These are phyloP conservation scores for Hirschioporus abietinus DNA, from an alignment of 768 basidiomycete species.

Conservation along the genomic window DNA sequence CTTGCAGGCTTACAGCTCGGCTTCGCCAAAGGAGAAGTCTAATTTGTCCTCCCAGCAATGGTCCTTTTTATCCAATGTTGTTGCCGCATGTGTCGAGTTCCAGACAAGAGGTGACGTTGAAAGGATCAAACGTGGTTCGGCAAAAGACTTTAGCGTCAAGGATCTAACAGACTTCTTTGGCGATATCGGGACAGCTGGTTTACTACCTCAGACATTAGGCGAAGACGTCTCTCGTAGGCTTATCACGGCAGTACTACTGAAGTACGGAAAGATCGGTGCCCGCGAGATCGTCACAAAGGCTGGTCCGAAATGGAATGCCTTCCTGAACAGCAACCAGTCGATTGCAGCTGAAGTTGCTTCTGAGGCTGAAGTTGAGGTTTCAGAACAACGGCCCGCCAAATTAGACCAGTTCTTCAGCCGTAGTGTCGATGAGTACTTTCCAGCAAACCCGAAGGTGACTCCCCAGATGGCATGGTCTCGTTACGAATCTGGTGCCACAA, in stretches of 20 bases:
- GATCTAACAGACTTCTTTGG: background rate
- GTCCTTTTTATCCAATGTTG: background rate
- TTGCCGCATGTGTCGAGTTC: background rate
- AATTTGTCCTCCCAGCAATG: background rate
- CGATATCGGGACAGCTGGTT: background rate
- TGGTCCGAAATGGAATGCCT: background rate
- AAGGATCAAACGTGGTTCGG: background rate
- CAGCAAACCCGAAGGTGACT: constrained; percentile 23
- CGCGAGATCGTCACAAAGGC: background rate
- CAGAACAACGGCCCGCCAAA: background rate
- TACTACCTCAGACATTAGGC: background rate
- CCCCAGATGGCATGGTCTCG: constrained; percentile 40
- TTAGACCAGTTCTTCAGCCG: constrained; percentile 22
- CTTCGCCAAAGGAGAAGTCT: background rate
- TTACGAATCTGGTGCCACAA: constrained; percentile 41
- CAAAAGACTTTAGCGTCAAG: background rate
- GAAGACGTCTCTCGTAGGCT: background rate
- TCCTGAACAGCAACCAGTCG: background rate
- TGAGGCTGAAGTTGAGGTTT: background rate
- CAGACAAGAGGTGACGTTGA: background rate
- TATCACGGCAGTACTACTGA: background rate
- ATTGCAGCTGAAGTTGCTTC: background rate
- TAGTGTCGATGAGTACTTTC: constrained; percentile 29
- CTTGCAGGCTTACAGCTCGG: background rate
- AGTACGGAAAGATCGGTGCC: background rate